A percentile compares a stretch with the other conserved stretches of the same genome.
These are phyloP conservation scores for Petasospora fabianii DNA, from an alignment of 1,139 yeast species.

Conservation along the genomic window DNA sequence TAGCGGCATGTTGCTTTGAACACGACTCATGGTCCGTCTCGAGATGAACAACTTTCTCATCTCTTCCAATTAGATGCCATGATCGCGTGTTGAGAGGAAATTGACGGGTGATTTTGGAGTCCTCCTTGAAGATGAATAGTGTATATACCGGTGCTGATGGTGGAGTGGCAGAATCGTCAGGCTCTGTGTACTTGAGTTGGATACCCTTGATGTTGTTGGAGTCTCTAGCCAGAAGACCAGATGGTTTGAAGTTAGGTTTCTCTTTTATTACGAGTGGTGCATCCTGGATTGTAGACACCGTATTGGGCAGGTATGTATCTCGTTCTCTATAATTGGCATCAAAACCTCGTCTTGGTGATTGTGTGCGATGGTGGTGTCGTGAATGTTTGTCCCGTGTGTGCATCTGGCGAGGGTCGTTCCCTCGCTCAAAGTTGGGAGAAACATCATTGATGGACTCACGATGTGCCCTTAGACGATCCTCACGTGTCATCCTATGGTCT, in stretches of 20 bases:
- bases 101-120: conserved; percentile 29
- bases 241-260: conserved; percentile 39
- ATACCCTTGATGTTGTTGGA: conserved; percentile 38
- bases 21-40: conserved; percentile 40
- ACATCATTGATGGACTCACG: too few relatives aligned
- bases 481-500: too few relatives aligned
- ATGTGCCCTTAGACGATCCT: too few relatives aligned
- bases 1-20: conserved; percentile 54
- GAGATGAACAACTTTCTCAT: conserved; percentile 41
- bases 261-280: too few relatives aligned
- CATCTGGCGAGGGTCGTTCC: too few relatives aligned
- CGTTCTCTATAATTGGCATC: too few relatives aligned
- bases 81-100: conserved; percentile 32
- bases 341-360: too few relatives aligned
- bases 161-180: conserved; percentile 38
- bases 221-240: conserved; percentile 46
- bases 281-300: too few relatives aligned
- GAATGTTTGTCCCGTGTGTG: too few relatives aligned
- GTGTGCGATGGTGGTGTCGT: too few relatives aligned
- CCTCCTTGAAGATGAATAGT: conserved; percentile 27
- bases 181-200: conserved; percentile 42
- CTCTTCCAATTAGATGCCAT: conserved; percentile 45
- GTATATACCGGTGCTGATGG: conserved; percentile 25
- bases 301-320: too few relatives aligned
- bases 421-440: too few relatives aligned